Percentiles rank a stretch among this genome's conserved stretches.
Conservation (phyloP, 2,329 filamentous ascomycete genomes). For the Xylaria sp. region DNA sequence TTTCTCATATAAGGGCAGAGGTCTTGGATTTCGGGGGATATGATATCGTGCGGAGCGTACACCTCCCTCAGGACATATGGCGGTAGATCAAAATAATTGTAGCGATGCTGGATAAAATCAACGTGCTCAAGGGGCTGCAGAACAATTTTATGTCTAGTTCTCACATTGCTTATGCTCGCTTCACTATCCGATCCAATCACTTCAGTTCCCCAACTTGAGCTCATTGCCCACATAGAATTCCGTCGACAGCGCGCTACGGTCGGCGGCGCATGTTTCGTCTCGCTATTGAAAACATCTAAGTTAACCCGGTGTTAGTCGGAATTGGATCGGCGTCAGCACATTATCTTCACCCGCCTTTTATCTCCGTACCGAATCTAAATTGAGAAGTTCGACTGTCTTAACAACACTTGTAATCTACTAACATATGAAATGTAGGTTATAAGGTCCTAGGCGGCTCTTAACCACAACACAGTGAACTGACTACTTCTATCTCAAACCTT, state of each 20-base stretch:
- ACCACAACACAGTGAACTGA: too few species aligned
- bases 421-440: too few species aligned
- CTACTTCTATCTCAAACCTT: too few species aligned
- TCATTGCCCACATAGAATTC: background rate
- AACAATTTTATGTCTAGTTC: background rate
- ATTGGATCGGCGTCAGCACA: too few species aligned
- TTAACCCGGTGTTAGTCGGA: too few species aligned
- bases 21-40: background rate
- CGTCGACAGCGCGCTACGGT: background rate
- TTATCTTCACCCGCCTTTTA: too few species aligned
- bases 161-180: background rate
- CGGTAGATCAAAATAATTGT: slow-evolving; percentile 11
- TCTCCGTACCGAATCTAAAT: too few species aligned
- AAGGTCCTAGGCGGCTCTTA: too few species aligned
- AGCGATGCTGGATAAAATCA: background rate
- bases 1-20: slow-evolving; percentile 29
- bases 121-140: background rate
- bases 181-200: background rate
- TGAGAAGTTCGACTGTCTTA: too few species aligned
- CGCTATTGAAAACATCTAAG: too few species aligned
- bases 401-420: too few species aligned
- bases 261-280: too few species aligned
- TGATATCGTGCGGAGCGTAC: background rate
- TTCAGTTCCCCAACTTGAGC: background rate
- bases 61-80: slow-evolving; percentile 1